Base-by-base conservation (phyloP, 2,329 filamentous ascomycete genomes). In the Sporothrix humicola region DNA sequence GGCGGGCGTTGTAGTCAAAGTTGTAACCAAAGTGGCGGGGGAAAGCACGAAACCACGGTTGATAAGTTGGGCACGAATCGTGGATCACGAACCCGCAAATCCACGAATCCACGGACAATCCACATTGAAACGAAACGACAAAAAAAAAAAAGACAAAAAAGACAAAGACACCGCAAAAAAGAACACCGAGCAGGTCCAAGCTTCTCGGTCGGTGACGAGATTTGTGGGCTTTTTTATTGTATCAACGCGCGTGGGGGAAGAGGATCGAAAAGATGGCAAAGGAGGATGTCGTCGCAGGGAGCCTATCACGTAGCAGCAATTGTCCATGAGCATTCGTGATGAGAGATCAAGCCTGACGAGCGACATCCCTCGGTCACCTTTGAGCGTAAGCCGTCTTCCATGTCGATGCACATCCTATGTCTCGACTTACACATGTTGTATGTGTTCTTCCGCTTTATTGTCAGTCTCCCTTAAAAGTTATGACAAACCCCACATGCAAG, bases 261-360 rank as follows among this genome's bases (percentile, higher is more conserved):
- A n/a, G n/a, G 59, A 9, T 7, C 17, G 3, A 52, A 52, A 13
- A 3, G 37, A 46, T 44, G 37, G 20, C 44, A 31, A n/a, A 65
- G n/a, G n/a, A 46, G 10, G 17, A 54, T 54, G n/a, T 17, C 52
- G 52, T 17, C 20, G 52, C 52, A 54, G 20, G 48, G 48, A 17
- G 42, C 61, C 61, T 48, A 65, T 65, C 61, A 65, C 42, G 9
- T 26, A 44, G n/a, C 12, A 65, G 61, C 61, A 65, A 23, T 26
- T 26, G 61, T 42, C 42, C 61, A 65, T 46, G 61, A 61, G 58
- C 17, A n/a, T 3, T 61, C 17, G 17, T 61, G 58, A 61, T 63
- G 52, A 56, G 52, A 26, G 52, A 56, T 46, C 15, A 13, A n/a
- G 59, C 44, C 12, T 42, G 17, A 63, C 37, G 59, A 15, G 3